phyloP scores from a whole-genome alignment of 1,284 basidiomycete genomes.

The Melampsora larici-populina region DNA sequence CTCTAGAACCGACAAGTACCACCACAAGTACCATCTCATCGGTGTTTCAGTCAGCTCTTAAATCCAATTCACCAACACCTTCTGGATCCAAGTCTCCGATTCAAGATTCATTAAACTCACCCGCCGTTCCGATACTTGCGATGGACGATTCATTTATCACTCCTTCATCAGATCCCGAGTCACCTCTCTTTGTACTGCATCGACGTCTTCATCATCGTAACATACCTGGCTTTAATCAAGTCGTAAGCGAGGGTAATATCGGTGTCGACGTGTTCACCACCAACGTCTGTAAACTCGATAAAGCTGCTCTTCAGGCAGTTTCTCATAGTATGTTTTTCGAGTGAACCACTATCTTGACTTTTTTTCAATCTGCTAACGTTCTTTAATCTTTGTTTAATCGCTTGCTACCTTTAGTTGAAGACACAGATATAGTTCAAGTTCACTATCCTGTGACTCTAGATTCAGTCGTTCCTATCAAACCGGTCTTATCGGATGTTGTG shows the following conservation, averaged over 20 bases:
- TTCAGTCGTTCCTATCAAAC: neutral
- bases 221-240: neutral
- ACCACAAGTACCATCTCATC: neutral
- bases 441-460: constrained; percentile 25
- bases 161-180: constrained; percentile 2
- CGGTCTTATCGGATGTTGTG: constrained; percentile 1
- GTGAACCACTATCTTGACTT: neutral
- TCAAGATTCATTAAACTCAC: neutral
- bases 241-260: neutral
- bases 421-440: constrained; percentile 42
- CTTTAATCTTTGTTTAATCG: neutral
- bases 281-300: constrained; percentile 14
- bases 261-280: constrained; percentile 30
- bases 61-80: neutral
- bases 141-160: constrained; percentile 4
- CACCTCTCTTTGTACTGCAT: constrained; percentile 18
- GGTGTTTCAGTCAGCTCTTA: neutral
- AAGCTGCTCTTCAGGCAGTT: constrained; percentile 10
- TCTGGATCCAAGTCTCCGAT: neutral
- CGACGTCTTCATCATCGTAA: constrained; percentile 24
- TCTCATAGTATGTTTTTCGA: neutral
- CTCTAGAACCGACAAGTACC: neutral
- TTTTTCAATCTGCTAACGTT: neutral
- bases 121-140: neutral
- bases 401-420: constrained; percentile 12